A percentile compares a stretch with the other conserved stretches of the same genome.
Evolutionary conservation across 768 basidiomycete genomes (phyloP).

Genomic region (Russula earlei): DNA sequence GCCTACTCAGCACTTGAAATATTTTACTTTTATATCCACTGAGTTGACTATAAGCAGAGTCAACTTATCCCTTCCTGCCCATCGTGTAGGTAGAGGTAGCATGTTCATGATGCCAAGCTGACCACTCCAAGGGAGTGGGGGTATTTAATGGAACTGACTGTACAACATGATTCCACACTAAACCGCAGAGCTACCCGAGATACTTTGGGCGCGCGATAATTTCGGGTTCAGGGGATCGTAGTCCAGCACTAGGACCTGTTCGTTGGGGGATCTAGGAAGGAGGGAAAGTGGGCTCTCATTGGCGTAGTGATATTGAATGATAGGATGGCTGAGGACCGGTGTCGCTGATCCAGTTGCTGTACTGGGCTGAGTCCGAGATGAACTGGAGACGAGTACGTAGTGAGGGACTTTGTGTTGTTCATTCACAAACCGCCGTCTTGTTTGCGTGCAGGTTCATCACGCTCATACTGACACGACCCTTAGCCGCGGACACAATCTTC

Average conservation of each 20-base stretch:
- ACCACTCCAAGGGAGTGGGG: no score
- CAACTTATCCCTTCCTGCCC: no score
- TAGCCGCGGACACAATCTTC: not conserved
- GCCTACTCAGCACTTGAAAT: no score
- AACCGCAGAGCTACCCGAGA: conserved; percentile 40
- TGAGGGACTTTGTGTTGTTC: conserved; percentile 37
- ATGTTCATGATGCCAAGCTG: no score
- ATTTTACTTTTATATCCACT: no score
- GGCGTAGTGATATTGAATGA: conserved; percentile 72
- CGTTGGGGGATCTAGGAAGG: conserved; percentile 47
- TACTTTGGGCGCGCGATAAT: conserved; percentile 41
- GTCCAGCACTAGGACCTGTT: conserved; percentile 69
- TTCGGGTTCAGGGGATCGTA: conserved; percentile 39
- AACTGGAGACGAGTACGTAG: conserved; percentile 62
- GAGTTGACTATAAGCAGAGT: no score
- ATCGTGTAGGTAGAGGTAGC: no score
- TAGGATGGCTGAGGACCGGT: conserved; percentile 50
- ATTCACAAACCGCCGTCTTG: no score
- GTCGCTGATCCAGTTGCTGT: conserved; percentile 28
- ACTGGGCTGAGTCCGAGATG: conserved; percentile 33
- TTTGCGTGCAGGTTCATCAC: no score
- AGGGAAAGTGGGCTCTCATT: conserved; percentile 67
- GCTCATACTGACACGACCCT: no score
- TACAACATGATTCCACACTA: no score
- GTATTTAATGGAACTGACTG: no score